Conservation (phyloP, 1,284 basidiomycete species). For the Heterobasidion irregulare region DNA sequence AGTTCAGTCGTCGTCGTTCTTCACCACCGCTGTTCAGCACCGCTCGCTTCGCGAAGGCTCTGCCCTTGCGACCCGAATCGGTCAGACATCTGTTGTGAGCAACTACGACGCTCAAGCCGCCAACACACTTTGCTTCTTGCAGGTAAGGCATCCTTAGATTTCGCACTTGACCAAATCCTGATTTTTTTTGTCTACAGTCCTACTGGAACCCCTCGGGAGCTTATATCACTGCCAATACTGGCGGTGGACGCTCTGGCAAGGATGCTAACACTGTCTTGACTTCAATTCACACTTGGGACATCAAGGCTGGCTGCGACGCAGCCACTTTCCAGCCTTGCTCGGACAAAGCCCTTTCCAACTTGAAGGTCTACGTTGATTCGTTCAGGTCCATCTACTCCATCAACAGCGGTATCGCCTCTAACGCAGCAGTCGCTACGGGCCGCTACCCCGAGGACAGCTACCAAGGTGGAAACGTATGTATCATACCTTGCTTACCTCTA, state of each 20-base stretch:
- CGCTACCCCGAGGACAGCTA: conserved; percentile 50
- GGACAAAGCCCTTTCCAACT: conserved; percentile 44
- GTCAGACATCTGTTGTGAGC: conserved; percentile 22
- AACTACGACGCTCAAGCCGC: conserved; percentile 30
- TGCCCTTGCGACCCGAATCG: conserved; percentile 27
- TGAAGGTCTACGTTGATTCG: conserved; percentile 43
- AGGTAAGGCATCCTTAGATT: conserved; percentile 17
- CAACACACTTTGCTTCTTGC: conserved; percentile 35
- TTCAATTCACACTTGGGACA: conserved; percentile 30
- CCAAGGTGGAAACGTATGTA: conserved; percentile 38
- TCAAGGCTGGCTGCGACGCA: conserved; percentile 30
- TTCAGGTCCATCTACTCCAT: conserved; percentile 47
- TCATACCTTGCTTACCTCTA: not conserved
- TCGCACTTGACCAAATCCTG: not conserved
- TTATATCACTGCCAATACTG: conserved; percentile 34
- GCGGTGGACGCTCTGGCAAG: conserved; percentile 33
- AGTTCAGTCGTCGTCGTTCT: conserved; percentile 35
- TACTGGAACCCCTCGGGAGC: conserved; percentile 32
- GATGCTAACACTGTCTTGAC: conserved; percentile 38
- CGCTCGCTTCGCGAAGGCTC: conserved; percentile 35
- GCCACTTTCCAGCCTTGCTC: conserved; percentile 56
- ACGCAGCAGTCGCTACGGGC: conserved; percentile 39
- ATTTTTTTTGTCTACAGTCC: conserved; percentile 16
- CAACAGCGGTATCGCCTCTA: conserved; percentile 35
- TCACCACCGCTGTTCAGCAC: conserved; percentile 39